Evolutionary conservation across 1,284 basidiomycete genomes (phyloP).

Genomic region (Coriolopsis trogii): DNA sequence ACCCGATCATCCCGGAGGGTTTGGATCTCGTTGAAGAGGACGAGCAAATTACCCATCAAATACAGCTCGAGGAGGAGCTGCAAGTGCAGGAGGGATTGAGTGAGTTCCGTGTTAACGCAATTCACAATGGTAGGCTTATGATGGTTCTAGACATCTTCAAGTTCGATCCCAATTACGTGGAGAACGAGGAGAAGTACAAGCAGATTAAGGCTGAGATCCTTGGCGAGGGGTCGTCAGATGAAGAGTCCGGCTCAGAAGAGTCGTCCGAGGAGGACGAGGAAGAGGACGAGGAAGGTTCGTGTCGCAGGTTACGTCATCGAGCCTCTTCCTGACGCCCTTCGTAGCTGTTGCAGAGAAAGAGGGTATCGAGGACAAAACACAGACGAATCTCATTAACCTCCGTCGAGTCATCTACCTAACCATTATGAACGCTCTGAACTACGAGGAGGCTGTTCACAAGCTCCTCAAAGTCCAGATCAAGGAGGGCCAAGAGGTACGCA

Average conservation of each 20-base stretch:
- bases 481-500: slow-evolving; percentile 87
- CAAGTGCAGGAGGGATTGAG: slow-evolving; percentile 94
- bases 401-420: slow-evolving; percentile 95
- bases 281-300: slow-evolving; percentile 57
- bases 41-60: slow-evolving; percentile 94
- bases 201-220: slow-evolving; percentile 94
- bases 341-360: slow-evolving; percentile 74
- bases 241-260: slow-evolving; percentile 59
- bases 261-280: slow-evolving; percentile 66
- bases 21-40: slow-evolving; percentile 98
- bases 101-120: slow-evolving; percentile 45
- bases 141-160: slow-evolving; percentile 86
- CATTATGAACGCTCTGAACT: slow-evolving; percentile 98
- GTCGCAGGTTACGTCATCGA: slow-evolving; percentile 2
- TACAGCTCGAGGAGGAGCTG: slow-evolving; percentile 91
- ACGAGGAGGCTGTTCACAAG: slow-evolving; percentile 99
- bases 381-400: slow-evolving; percentile 95
- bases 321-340: slow-evolving; percentile 11
- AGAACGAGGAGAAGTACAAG: slow-evolving; percentile 94
- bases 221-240: slow-evolving; percentile 77
- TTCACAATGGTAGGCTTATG: slow-evolving; percentile 12
- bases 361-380: slow-evolving; percentile 94
- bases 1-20: slow-evolving; percentile 91
- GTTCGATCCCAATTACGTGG: slow-evolving; percentile 84
- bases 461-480: slow-evolving; percentile 90